Conservation (phyloP, 1,284 basidiomycete genomes). For the Trametes sp. region DNA sequence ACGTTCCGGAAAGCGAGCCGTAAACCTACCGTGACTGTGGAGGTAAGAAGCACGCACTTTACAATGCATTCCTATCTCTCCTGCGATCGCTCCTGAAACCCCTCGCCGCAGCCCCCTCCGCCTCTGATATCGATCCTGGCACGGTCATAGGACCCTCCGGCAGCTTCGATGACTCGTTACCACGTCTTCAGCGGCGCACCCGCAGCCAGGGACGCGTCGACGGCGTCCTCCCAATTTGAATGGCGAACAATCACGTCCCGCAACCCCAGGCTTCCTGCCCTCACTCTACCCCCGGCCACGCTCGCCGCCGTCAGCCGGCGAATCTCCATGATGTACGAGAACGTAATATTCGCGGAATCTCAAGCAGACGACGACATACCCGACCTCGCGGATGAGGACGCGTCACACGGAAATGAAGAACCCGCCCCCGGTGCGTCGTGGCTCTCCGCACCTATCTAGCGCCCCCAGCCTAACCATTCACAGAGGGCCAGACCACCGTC, state of each 20-base stretch:
- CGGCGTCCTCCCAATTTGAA: neutral
- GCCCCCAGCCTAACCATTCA: neutral
- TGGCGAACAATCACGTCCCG: slow-evolving; percentile 11
- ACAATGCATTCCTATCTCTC: neutral
- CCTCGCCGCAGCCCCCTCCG: neutral
- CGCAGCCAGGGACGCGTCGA: slow-evolving; percentile 7
- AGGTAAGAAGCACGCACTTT: neutral
- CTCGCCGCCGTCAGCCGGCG: slow-evolving; percentile 66
- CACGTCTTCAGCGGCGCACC: slow-evolving; percentile 24
- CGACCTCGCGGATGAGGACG: slow-evolving; percentile 30
- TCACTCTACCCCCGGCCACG: slow-evolving; percentile 52
- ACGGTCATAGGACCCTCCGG: slow-evolving; percentile 1
- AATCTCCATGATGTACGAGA: slow-evolving; percentile 71
- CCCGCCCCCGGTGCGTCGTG: slow-evolving; percentile 19
- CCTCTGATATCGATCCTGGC: neutral
- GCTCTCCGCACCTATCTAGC: slow-evolving; percentile 2
- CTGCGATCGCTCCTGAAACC: neutral
- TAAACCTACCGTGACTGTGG: neutral
- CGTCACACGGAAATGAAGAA: slow-evolving; percentile 15
- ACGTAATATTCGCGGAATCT: slow-evolving; percentile 62
- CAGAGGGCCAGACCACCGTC: slow-evolving; percentile 49
- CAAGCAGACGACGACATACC: slow-evolving; percentile 33
- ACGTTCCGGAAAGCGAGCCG: neutral
- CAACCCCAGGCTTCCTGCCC: neutral
- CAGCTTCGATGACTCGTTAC: slow-evolving; percentile 16